Evolutionary conservation across 495 filamentous ascomycete genomes (phyloP).

Genomic region (Massariosphaeria phaeospora): DNA sequence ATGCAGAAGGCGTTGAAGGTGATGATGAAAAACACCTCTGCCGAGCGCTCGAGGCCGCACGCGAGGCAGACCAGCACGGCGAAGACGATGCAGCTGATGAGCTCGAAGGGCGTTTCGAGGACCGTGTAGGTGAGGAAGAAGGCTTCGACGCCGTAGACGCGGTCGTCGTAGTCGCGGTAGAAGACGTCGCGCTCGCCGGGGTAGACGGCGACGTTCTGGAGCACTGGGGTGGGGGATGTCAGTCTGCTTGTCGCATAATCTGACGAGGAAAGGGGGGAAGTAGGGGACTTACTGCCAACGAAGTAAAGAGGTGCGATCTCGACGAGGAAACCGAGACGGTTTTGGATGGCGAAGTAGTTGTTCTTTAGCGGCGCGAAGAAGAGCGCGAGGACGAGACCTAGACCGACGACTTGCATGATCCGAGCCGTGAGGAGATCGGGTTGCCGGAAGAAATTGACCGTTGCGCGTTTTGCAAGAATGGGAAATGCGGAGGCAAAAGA

Average conservation of each 20-base stretch:
- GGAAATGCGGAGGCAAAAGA: constrained; percentile 59
- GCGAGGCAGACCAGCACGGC: constrained; percentile 55
- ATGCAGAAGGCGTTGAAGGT: constrained; percentile 66
- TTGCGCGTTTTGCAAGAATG: constrained; percentile 57
- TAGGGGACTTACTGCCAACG: constrained; percentile 47
- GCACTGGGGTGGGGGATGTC: constrained; percentile 42
- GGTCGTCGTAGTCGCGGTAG: constrained; percentile 65
- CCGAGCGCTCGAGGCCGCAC: constrained; percentile 57
- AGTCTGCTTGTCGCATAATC: background rate
- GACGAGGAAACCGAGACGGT: constrained; percentile 65
- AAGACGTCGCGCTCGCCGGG: constrained; percentile 64
- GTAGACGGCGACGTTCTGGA: constrained; percentile 71
- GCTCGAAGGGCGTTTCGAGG: constrained; percentile 65
- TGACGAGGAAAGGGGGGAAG: background rate
- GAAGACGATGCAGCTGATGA: constrained; percentile 59
- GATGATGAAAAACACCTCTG: constrained; percentile 58
- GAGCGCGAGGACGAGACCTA: constrained; percentile 60
- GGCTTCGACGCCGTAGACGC: constrained; percentile 59
- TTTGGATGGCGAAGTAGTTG: constrained; percentile 63
- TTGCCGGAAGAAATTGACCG: constrained; percentile 63
- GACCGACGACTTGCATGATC: constrained; percentile 61
- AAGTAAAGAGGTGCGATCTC: constrained; percentile 68
- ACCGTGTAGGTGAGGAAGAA: constrained; percentile 65
- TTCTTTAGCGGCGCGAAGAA: constrained; percentile 68
- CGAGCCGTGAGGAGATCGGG: constrained; percentile 59